A percentile compares a stretch with the other conserved stretches of the same genome.
Conservation (phyloP, 768 basidiomycete species). For the Punctularia strigosozonata region DNA sequence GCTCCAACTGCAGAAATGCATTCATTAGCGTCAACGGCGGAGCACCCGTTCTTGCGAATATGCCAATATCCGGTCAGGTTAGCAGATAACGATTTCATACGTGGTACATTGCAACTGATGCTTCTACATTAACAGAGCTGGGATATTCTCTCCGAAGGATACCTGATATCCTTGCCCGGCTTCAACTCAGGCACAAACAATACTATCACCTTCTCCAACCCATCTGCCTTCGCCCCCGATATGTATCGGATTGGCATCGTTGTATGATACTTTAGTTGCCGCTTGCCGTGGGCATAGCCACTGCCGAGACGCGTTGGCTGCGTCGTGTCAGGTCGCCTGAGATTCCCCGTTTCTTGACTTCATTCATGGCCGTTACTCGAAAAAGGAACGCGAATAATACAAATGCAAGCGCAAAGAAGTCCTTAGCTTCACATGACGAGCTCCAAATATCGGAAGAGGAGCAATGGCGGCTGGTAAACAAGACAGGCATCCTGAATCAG, state of each 20-base stretch:
- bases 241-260: slow-evolving; percentile 31
- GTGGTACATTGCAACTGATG: background rate
- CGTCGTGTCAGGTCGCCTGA: too few relatives aligned
- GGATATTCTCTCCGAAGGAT: slow-evolving; percentile 31
- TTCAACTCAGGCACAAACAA: slow-evolving; percentile 34
- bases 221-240: slow-evolving; percentile 29
- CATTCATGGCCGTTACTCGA: background rate
- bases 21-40: slow-evolving; percentile 36
- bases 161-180: slow-evolving; percentile 27
- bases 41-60: slow-evolving; percentile 27
- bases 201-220: slow-evolving; percentile 32
- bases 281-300: too few relatives aligned
- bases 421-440: slow-evolving; percentile 3
- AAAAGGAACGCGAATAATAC: background rate
- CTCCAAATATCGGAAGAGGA: slow-evolving; percentile 60
- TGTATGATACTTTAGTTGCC: too few relatives aligned
- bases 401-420: background rate
- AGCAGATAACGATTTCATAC: too few relatives aligned
- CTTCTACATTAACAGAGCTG: slow-evolving; percentile 23
- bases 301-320: too few relatives aligned
- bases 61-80: slow-evolving; percentile 38
- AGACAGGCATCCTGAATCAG: slow-evolving; percentile 35
- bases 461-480: slow-evolving; percentile 64
- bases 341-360: background rate
- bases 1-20: slow-evolving; percentile 37